These are phyloP conservation scores for Pouteria glomerata DNA, from an alignment of 148 eudicot species.

Conservation along the genomic window DNA sequence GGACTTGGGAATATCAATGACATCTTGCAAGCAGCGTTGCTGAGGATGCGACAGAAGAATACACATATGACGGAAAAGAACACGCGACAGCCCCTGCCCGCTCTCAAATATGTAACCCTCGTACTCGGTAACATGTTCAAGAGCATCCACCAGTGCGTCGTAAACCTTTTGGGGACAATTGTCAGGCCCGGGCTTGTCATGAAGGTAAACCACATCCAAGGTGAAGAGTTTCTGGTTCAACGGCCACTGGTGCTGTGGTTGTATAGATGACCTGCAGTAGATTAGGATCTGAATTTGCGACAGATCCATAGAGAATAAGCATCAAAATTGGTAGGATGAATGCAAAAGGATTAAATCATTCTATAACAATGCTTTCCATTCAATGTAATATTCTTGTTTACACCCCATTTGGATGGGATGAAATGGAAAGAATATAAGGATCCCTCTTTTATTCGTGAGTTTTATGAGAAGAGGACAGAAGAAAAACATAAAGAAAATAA, in stretches of 20 bases:
- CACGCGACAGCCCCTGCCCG: conserved; percentile 76
- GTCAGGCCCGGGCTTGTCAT: conserved; percentile 86
- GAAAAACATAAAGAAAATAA: too few species aligned
- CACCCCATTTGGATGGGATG: too few species aligned
- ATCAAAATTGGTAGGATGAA: not conserved
- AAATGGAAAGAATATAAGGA: too few species aligned
- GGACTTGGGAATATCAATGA: conserved; percentile 59
- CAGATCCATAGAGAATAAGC: not conserved
- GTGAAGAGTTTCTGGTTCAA: conserved; percentile 67
- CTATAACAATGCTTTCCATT: not conserved
- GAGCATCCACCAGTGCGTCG: conserved; percentile 81
- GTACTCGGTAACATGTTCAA: conserved; percentile 67
- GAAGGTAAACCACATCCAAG: conserved; percentile 83
- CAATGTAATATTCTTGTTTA: too few species aligned
- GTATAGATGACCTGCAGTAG: conserved; percentile 80
- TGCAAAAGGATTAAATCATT: not conserved
- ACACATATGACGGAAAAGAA: conserved; percentile 73
- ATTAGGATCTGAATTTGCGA: conserved; percentile 52
- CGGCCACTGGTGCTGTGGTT: conserved; percentile 68
- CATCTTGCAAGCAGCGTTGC: conserved; percentile 86
- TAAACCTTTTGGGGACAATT: conserved; percentile 95
- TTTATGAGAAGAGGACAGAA: too few species aligned
- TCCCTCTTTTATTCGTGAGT: too few species aligned
- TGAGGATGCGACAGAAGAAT: conserved; percentile 78
- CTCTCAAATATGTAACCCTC: conserved; percentile 93